Evolutionary conservation across 148 eudicot genomes (phyloP), one percentile per base, ranked within the genome.

Genomic region (Vaccinium corymbosum): DNA sequence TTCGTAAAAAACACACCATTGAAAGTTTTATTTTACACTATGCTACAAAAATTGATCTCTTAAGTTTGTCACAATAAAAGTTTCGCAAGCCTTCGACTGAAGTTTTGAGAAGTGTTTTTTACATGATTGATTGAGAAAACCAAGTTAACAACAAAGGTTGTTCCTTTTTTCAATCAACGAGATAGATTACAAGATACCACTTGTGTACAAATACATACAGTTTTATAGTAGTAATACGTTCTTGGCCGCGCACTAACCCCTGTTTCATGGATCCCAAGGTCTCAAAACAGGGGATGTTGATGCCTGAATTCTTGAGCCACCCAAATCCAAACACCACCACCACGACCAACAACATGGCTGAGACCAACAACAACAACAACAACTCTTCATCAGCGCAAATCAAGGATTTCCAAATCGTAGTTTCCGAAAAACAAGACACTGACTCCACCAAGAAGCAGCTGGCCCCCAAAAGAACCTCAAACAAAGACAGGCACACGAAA

Each of bases 401-500:
- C 80, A 91, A 92, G 57, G 89, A 90, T 57, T 86, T 89, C 3
- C 91, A 91, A 86, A 88, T 92, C 57, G 35, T 83, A 11, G 35
- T 87, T 16, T 80, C 90, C 27, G 93, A 91, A 6, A 88, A 89
- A 38, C 73, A 68, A 29, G 90, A 87, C 52, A 87, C 66, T 3
- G 38, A 70, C 4, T 83, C 84, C 29, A 1, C 83, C 55, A 79
- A 87, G 55, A 84, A 90, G 50, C 88, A 84, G 32, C 76, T 93
- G 35, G 93, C 88, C 3, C 96, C 96, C 0, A 93, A 93, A 51
- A 85, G 93, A 49, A 87, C 77, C 62, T 90, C 96, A 48, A 93
- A 88, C 88, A 93, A 93, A 84, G 96, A 93, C 80, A 87, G 96
- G 13, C 96, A 93, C 84, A 92, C 90, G 0, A 93, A 93, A 77